Percentiles rank a stretch among this genome's conserved stretches.
phyloP scores from a whole-genome alignment of 2,329 filamentous ascomycete species.

The Bipolaris cookei region DNA sequence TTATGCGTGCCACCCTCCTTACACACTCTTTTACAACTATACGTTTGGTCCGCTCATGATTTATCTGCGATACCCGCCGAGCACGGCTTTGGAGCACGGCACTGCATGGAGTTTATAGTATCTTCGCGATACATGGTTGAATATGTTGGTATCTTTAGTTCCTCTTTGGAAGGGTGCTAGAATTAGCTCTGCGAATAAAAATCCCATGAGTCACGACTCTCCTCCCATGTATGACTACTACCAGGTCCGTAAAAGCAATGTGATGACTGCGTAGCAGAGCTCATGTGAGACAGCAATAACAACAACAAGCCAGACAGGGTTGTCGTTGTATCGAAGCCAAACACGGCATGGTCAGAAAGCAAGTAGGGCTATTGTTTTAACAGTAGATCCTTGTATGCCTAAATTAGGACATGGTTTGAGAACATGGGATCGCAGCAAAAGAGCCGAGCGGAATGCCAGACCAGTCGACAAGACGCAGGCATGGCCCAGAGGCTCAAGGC shows the following conservation, averaged over 20 bases:
- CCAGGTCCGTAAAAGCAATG: neutral
- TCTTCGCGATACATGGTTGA: neutral
- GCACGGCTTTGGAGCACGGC: slow-evolving; percentile 28
- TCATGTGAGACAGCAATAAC: neutral
- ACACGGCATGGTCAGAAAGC: neutral
- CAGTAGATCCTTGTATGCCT: neutral
- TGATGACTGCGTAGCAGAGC: neutral
- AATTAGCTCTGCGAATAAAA: neutral
- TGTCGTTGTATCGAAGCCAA: neutral
- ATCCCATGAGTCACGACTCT: neutral
- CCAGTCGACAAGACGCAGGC: neutral
- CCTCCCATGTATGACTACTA: neutral
- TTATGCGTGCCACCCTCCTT: neutral
- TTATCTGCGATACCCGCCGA: slow-evolving; percentile 33
- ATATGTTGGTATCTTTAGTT: neutral
- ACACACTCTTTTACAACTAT: slow-evolving; percentile 4
- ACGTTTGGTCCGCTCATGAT: slow-evolving; percentile 16
- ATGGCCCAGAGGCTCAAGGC: neutral
- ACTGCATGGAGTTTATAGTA: slow-evolving; percentile 12
- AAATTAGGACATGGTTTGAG: neutral
- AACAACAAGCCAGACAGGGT: neutral
- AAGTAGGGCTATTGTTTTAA: neutral
- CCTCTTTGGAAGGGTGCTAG: neutral
- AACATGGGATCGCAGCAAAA: neutral
- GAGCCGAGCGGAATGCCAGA: slow-evolving; percentile 1